A percentile compares a stretch with the other conserved stretches of the same genome.
These are phyloP conservation scores for Phanerodontia chrysosporium DNA, from an alignment of 768 basidiomycete genomes.

Conservation along the genomic window DNA sequence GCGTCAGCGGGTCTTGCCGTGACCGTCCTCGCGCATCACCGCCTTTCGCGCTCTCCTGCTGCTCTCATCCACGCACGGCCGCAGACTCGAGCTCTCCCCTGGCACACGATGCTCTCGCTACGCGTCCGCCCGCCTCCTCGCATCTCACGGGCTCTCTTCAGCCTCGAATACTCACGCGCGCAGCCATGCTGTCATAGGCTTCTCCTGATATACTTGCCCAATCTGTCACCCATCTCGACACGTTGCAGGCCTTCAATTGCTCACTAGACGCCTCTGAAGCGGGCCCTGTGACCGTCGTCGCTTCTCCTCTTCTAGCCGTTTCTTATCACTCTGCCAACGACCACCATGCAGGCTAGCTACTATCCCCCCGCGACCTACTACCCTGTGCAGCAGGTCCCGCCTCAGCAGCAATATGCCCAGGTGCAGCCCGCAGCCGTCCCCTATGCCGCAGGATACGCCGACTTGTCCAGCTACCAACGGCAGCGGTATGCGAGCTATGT, in stretches of 20 bases:
- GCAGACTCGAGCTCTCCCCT: no score
- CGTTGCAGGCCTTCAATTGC: constrained; percentile 26
- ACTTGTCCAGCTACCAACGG: constrained; percentile 6
- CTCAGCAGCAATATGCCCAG: not conserved
- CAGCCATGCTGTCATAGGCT: not conserved
- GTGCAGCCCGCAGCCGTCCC: constrained; percentile 4
- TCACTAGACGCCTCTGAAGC: constrained; percentile 19
- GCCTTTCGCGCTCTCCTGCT: not conserved
- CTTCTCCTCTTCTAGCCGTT: constrained; percentile 2
- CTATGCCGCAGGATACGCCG: constrained; percentile 6
- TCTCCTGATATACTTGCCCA: not conserved
- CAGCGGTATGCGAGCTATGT: constrained; percentile 3
- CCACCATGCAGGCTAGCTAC: constrained; percentile 21
- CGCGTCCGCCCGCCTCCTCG: not conserved
- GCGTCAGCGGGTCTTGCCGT: constrained; percentile 1
- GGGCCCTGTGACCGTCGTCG: constrained; percentile 9
- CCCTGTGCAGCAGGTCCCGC: constrained; percentile 5
- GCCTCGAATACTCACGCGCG: not conserved
- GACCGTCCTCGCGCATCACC: not conserved
- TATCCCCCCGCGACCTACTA: constrained; percentile 17
- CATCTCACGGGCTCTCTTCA: not conserved
- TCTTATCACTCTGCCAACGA: not conserved
- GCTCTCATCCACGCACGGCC: not conserved
- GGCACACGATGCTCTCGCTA: no score
- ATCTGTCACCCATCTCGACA: constrained; percentile 11